phyloP scores from a whole-genome alignment of 257 asterid species.

The Solanum pinnatisectum region DNA sequence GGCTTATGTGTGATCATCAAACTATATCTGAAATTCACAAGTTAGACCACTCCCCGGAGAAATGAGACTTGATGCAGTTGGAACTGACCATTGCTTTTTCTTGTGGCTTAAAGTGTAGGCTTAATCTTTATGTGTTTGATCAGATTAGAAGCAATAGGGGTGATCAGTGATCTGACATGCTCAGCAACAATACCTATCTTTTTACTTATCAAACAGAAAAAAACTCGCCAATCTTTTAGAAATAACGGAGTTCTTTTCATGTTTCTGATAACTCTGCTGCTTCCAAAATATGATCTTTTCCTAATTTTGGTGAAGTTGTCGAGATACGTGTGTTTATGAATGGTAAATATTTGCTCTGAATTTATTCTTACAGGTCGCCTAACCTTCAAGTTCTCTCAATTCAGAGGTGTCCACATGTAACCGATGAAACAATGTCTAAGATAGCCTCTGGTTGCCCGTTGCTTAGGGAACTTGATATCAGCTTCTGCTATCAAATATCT shows the following conservation, averaged over 20 bases:
- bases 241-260: neutral
- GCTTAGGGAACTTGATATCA: slow-evolving; percentile 68
- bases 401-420: slow-evolving; percentile 60
- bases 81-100: neutral
- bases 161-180: neutral
- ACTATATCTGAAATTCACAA: neutral
- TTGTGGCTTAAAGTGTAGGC: neutral
- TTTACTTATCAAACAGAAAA: neutral
- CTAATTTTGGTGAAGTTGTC: neutral
- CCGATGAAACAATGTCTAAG: slow-evolving; percentile 41
- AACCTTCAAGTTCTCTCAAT: slow-evolving; percentile 68
- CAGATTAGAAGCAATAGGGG: neutral
- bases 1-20: neutral
- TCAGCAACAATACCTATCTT: neutral
- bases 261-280: neutral
- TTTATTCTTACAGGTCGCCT: slow-evolving; percentile 46
- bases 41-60: neutral
- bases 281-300: neutral
- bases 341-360: neutral
- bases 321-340: neutral
- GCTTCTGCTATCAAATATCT: slow-evolving; percentile 77
- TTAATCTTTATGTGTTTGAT: neutral
- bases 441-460: slow-evolving; percentile 55
- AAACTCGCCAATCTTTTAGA: neutral
- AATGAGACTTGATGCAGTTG: neutral